These are phyloP conservation scores for Oenanthe sinensis DNA, from an alignment of 129 eudicot genomes.

Conservation along the genomic window DNA sequence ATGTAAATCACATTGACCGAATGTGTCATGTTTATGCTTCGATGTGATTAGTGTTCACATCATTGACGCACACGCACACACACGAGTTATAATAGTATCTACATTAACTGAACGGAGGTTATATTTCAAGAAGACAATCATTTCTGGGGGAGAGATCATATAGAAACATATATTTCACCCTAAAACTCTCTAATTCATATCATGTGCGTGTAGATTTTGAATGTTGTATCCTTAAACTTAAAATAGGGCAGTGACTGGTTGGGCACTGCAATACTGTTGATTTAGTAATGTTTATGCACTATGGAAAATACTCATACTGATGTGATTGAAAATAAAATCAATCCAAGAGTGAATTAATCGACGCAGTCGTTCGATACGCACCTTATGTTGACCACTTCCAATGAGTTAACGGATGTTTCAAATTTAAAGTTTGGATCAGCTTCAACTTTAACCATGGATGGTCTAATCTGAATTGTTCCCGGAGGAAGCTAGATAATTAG, in stretches of 20 bases:
- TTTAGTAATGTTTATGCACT: not conserved
- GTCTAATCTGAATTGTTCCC: slow-evolving; percentile 58
- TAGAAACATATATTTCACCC: not conserved
- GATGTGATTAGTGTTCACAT: not conserved
- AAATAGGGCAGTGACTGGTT: not conserved
- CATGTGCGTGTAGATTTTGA: not conserved
- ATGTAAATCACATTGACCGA: not conserved
- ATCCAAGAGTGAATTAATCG: not conserved
- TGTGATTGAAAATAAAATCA: not conserved
- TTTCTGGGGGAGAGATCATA: not conserved
- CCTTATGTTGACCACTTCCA: slow-evolving; percentile 66
- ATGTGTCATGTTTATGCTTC: not conserved
- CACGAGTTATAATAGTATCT: not conserved
- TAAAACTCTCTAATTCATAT: not conserved
- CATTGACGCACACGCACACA: not conserved
- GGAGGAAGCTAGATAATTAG: slow-evolving; percentile 43
- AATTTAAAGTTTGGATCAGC: slow-evolving; percentile 29
- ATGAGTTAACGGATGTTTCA: slow-evolving; percentile 36
- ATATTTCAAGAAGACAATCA: not conserved
- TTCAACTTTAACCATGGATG: slow-evolving; percentile 75
- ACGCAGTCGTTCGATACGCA: slow-evolving; percentile 9
- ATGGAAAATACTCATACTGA: not conserved
- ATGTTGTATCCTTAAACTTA: not conserved
- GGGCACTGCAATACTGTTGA: not conserved
- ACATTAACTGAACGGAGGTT: not conserved